Base-by-base conservation (phyloP, 2,329 filamentous ascomycete species). In the Ophiostoma sp. region DNA sequence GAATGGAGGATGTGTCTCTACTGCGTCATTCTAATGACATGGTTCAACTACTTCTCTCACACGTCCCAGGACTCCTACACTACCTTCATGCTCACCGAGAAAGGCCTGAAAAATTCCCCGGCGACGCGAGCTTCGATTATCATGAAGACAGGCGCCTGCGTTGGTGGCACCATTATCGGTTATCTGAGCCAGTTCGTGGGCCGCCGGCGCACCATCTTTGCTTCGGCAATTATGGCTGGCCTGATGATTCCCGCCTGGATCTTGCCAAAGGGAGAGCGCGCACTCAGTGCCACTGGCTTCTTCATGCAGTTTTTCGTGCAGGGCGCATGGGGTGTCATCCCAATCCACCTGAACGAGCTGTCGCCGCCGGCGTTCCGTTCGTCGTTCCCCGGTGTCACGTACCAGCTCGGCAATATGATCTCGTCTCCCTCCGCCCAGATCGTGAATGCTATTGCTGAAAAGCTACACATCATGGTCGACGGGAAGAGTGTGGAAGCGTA, bases 181-280 rank as follows among this genome's bases (percentile, higher is more conserved):
- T 92, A 88, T 79, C 81, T 81, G 70, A 89, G 85, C 27, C 88
- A 91, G 76, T 86, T 89, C 44, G 84, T 91, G 62, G 89, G 89
- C 3, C 86, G 89, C 3, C 84, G 89, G 1, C 81, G 91, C 74
- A 86, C 83, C 72, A 91, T 92, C 74, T 85, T 92, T 62, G 77
- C 84, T 67, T 86, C 83, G 73, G 72, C 87, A 60, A 70, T 85
- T 69, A 91, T 92, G 38, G 91, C 90, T 42, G 91, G 91, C 0
- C 79, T 96, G 81, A 96, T 1, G 95, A 96, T 76, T 92, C 93
- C 0, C 96, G 96, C 78, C 90, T 87, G 0, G 55, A 95, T 92
- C 73, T 82, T 87, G 11, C 79, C 79, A 2, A 82, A 79, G 72
- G 79, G 87, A 5, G 80, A 69, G n/a, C 44, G 68, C 36, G 66